Evolutionary conservation across 1,284 basidiomycete species (phyloP).

Genomic region (Trichosporon sp.): DNA sequence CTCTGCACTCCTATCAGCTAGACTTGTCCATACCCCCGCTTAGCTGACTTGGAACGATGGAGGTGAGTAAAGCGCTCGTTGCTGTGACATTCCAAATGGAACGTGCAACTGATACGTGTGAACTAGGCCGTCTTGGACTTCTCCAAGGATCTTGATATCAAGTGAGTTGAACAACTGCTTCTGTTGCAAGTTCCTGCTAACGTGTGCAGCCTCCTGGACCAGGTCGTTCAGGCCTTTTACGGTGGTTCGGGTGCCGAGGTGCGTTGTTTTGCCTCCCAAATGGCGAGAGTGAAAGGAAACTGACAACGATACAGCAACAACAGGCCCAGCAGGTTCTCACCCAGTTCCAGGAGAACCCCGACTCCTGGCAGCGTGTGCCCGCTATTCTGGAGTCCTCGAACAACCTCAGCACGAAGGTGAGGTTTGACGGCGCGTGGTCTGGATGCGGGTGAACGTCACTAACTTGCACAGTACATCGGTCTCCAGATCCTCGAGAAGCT

Average conservation of each 20-base stretch:
- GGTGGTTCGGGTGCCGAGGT: constrained; percentile 76
- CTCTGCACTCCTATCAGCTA: neutral
- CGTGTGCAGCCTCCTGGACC: constrained; percentile 67
- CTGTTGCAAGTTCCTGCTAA: constrained; percentile 7
- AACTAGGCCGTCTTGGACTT: constrained; percentile 80
- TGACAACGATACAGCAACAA: constrained; percentile 69
- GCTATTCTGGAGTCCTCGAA: constrained; percentile 84
- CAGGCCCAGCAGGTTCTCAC: constrained; percentile 85
- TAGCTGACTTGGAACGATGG: constrained; percentile 39
- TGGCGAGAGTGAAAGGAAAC: constrained; percentile 1
- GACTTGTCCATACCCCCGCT: neutral
- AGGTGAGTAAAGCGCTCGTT: constrained; percentile 37
- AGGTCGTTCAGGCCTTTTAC: constrained; percentile 81
- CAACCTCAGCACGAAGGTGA: constrained; percentile 88
- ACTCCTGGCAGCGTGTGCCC: constrained; percentile 96
- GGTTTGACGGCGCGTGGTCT: constrained; percentile 29
- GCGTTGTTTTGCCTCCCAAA: constrained; percentile 38
- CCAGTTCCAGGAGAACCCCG: constrained; percentile 96
- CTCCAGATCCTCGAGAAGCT: constrained; percentile 94
- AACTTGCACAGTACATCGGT: constrained; percentile 75
- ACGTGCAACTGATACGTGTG: constrained; percentile 30
- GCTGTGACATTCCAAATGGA: neutral
- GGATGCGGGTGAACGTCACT: neutral
- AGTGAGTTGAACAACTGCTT: constrained; percentile 36
- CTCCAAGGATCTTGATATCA: constrained; percentile 79